phyloP scores from a whole-genome alignment of 2,329 filamentous ascomycete genomes.

The Hymenoscyphus linearis region DNA sequence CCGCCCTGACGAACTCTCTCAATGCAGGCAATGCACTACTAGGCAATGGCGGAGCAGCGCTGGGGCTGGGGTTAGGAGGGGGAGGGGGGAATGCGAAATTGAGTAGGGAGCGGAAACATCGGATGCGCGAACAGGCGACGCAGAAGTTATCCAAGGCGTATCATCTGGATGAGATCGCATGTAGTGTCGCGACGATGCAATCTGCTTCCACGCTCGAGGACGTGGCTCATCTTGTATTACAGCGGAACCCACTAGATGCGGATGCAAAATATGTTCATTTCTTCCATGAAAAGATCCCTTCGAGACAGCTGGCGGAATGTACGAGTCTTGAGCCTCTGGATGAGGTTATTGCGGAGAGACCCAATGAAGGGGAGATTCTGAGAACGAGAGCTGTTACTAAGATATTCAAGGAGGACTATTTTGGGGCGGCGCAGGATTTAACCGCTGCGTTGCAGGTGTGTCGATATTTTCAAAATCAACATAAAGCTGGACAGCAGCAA shows the following conservation, averaged over 20 bases:
- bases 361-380: slow-evolving; percentile 60
- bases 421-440: slow-evolving; percentile 65
- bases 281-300: slow-evolving; percentile 86
- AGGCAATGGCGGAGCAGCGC: slow-evolving; percentile 42
- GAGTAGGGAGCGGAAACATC: slow-evolving; percentile 69
- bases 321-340: slow-evolving; percentile 63
- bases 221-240: slow-evolving; percentile 67
- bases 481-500: slow-evolving; percentile 36
- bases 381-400: slow-evolving; percentile 70
- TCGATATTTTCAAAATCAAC: slow-evolving; percentile 31
- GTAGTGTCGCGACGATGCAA: slow-evolving; percentile 80
- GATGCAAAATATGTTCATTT: slow-evolving; percentile 88
- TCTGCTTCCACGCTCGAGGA: slow-evolving; percentile 71
- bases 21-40: slow-evolving; percentile 46
- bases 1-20: slow-evolving; percentile 51
- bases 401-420: slow-evolving; percentile 69
- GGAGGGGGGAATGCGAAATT: slow-evolving; percentile 59
- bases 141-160: slow-evolving; percentile 75
- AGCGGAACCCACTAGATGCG: slow-evolving; percentile 59
- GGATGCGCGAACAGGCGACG: slow-evolving; percentile 75
- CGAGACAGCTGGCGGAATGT: slow-evolving; percentile 64
- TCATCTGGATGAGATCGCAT: slow-evolving; percentile 75
- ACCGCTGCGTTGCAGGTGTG: slow-evolving; percentile 56
- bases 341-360: slow-evolving; percentile 60
- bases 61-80: slow-evolving; percentile 52